Percentiles rank a stretch among this genome's conserved stretches.
These are phyloP conservation scores for Daucus carota DNA, from an alignment of 129 eudicot species.

Conservation along the genomic window DH1_v3.0 NC_030385.2:25955001-25955500, in stretches of 20 bases:
- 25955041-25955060: conserved; percentile 94
- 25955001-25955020: conserved; percentile 67
- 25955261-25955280: conserved; percentile 95
- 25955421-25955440: conserved; percentile 78
- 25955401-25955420: conserved; percentile 94
- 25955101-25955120: background rate
- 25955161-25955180: conserved; percentile 99
- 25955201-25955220: conserved; percentile 99
- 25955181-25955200: conserved; percentile 93
- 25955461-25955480: conserved; percentile 96
- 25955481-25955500: conserved; percentile 98
- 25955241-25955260: conserved; percentile 97
- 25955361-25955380: conserved; percentile 1
- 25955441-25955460: conserved; percentile 85
- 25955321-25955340: background rate
- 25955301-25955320: conserved; percentile 3
- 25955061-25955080: background rate
- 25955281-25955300: conserved; percentile 82
- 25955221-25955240: conserved; percentile 86
- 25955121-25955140: background rate
- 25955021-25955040: conserved; percentile 96
- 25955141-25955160: conserved; percentile 96
- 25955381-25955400: background rate
- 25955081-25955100: background rate
- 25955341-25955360: conserved; percentile 4